Evolutionary conservation across 179 eudicot genomes (phyloP).

Genomic region (Spinacia oleracea): DNA sequence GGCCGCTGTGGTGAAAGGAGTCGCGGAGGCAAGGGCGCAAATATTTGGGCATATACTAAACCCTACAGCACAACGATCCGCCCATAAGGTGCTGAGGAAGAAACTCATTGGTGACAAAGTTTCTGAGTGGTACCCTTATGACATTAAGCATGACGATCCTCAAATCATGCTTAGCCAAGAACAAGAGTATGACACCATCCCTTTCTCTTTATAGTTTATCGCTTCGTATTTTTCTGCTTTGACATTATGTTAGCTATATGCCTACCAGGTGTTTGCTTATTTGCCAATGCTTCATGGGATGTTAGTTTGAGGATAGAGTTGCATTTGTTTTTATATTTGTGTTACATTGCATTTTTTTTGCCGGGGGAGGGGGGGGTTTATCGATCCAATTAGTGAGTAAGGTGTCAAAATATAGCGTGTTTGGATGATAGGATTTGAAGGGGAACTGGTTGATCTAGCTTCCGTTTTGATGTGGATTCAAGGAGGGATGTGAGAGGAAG

Average conservation of each 20-base stretch:
- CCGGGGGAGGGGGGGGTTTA: no score
- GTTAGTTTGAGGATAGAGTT: background rate
- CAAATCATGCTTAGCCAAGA: constrained; percentile 57
- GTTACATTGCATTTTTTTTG: background rate
- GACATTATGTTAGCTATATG: background rate
- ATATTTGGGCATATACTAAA: constrained; percentile 85
- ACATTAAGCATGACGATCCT: constrained; percentile 70
- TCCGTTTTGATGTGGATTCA: background rate
- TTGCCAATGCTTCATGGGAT: background rate
- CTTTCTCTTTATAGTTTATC: background rate
- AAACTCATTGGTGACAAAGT: constrained; percentile 91
- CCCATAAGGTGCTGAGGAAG: constrained; percentile 75
- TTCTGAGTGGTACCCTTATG: constrained; percentile 76
- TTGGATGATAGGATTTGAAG: background rate
- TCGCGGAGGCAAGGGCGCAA: constrained; percentile 66
- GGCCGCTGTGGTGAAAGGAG: constrained; percentile 57
- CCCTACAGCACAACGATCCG: constrained; percentile 63
- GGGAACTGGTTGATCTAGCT: background rate
- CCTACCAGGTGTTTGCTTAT: background rate
- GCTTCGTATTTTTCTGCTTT: background rate
- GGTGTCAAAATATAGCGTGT: no score
- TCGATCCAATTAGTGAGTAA: no score
- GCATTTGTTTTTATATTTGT: background rate
- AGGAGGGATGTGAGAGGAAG: background rate
- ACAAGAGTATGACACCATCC: constrained; percentile 40